These are phyloP conservation scores for Elsinoe fawcettii DNA, from an alignment of 2,329 filamentous ascomycete species.

Conservation along the genomic window DNA sequence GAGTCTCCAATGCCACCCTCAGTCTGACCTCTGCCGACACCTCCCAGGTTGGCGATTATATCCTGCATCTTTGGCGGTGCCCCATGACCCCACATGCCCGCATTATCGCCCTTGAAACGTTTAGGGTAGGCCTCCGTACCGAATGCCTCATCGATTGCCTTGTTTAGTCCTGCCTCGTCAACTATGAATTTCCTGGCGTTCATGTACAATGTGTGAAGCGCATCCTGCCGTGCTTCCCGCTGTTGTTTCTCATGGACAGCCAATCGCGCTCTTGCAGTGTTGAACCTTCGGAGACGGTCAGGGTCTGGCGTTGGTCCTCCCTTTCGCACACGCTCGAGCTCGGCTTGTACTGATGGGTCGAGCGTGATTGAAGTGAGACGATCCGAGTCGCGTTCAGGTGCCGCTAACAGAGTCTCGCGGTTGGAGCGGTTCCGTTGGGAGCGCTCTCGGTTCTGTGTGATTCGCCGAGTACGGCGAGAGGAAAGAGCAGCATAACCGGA, in stretches of 20 bases:
- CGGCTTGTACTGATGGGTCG: constrained; percentile 26
- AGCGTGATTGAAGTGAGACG: constrained; percentile 60
- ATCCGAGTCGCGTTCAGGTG: constrained; percentile 68
- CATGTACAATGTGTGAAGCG: constrained; percentile 82
- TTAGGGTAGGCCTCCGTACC: constrained; percentile 45
- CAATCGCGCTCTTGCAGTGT: constrained; percentile 21
- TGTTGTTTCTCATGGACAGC: constrained; percentile 25
- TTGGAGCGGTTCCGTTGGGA: constrained; percentile 44
- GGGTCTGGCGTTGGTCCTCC: constrained; percentile 52
- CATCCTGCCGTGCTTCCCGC: constrained; percentile 48
- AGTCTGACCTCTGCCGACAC: constrained; percentile 30
- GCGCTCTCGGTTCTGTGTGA: constrained; percentile 23
- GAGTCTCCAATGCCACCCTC: constrained; percentile 30
- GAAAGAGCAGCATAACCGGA: neutral
- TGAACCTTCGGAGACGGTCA: constrained; percentile 49
- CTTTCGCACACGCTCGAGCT: constrained; percentile 19
- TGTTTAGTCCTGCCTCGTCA: constrained; percentile 66
- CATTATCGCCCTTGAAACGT: constrained; percentile 31
- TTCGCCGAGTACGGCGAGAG: neutral
- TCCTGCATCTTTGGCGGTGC: constrained; percentile 43
- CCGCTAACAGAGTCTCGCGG: constrained; percentile 46
- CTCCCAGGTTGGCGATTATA: constrained; percentile 32
- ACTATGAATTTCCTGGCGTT: constrained; percentile 83
- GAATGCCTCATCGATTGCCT: constrained; percentile 69
- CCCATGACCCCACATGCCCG: constrained; percentile 45